These are phyloP conservation scores for Phanerochaete carnosa DNA, from an alignment of 768 basidiomycete genomes.

Conservation along the genomic window DNA sequence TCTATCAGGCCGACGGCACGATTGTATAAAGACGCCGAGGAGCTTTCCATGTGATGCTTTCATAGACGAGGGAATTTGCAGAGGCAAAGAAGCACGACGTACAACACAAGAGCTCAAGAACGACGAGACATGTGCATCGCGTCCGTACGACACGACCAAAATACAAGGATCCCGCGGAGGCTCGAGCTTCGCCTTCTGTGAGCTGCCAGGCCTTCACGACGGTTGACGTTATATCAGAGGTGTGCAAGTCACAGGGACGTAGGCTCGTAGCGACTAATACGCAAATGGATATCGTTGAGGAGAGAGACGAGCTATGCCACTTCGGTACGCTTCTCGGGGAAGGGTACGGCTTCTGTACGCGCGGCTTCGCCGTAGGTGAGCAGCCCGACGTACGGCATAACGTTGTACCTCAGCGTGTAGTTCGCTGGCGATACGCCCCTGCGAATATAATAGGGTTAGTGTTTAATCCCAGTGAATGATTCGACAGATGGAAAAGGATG, in stretches of 20 bases:
- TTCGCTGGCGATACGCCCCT: constrained; percentile 65
- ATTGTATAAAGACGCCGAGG: background rate
- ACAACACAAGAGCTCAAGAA: background rate
- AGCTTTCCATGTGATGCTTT: background rate
- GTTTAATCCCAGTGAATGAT: background rate
- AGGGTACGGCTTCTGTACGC: constrained; percentile 32
- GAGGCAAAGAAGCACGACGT: background rate
- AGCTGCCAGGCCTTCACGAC: background rate
- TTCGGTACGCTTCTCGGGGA: constrained; percentile 23
- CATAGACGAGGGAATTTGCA: background rate
- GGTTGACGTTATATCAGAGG: background rate
- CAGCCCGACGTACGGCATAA: constrained; percentile 87
- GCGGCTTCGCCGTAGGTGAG: constrained; percentile 76
- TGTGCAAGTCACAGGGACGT: background rate
- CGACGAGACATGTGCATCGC: background rate
- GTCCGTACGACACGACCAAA: background rate
- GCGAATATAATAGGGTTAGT: background rate
- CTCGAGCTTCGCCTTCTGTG: background rate
- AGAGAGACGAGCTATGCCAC: constrained; percentile 2
- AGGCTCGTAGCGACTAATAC: no score
- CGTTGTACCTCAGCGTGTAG: constrained; percentile 80
- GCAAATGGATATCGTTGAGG: no score
- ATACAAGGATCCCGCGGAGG: background rate
- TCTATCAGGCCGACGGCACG: background rate
- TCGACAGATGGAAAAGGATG: background rate